A percentile compares a stretch with the other conserved stretches of the same genome.
Conservation (phyloP, 345 rosid species). For the Citrus inodora region DNA sequence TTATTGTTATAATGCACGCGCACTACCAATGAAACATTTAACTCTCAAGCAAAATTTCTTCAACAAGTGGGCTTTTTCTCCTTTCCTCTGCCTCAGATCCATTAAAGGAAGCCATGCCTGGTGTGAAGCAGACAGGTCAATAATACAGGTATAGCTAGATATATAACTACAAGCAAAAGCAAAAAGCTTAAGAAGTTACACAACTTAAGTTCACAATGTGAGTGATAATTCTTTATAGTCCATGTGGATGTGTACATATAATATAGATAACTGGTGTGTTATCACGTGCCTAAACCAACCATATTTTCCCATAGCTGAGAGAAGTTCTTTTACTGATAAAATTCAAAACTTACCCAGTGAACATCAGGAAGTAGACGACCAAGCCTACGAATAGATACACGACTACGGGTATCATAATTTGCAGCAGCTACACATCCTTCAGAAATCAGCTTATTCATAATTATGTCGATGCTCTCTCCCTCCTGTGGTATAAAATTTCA, state of each 20-base stretch:
- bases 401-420: constrained; percentile 47
- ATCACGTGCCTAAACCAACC: not conserved
- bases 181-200: not conserved
- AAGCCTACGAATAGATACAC: constrained; percentile 64
- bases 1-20: not conserved
- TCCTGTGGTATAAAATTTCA: constrained; percentile 41
- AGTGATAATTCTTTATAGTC: not conserved
- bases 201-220: not conserved
- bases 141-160: not conserved
- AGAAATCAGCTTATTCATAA: constrained; percentile 46
- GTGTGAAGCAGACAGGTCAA: constrained; percentile 4
- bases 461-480: constrained; percentile 56
- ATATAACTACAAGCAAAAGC: not conserved
- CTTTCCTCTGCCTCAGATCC: constrained; percentile 47
- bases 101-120: constrained; percentile 66
- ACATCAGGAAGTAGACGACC: constrained; percentile 88
- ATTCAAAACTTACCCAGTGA: constrained; percentile 55
- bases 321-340: not conserved
- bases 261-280: not conserved
- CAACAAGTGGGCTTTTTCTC: constrained; percentile 47
- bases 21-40: constrained; percentile 67
- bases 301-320: not conserved
- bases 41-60: constrained; percentile 61
- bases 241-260: not conserved
- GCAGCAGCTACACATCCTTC: constrained; percentile 43